These are phyloP conservation scores for Neopestalotiopsis clavispora DNA, from an alignment of 2,329 filamentous ascomycete species.

Conservation along the genomic window DNA sequence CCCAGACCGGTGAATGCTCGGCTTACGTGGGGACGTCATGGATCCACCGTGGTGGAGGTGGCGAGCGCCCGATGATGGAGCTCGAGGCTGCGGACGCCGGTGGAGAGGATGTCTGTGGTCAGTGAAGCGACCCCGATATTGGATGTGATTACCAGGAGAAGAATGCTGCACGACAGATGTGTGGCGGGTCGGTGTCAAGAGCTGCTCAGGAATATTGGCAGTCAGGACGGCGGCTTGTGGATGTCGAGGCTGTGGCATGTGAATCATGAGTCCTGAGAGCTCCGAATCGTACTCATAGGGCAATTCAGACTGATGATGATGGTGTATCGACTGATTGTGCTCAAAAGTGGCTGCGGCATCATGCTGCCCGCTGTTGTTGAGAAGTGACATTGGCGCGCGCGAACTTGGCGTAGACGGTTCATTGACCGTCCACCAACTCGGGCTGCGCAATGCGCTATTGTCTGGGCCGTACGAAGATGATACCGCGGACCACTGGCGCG, in stretches of 20 bases:
- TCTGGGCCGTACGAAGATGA: slow-evolving; percentile 25
- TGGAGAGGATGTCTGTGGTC: slow-evolving; percentile 47
- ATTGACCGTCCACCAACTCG: slow-evolving; percentile 32
- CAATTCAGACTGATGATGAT: slow-evolving; percentile 42
- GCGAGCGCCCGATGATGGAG: slow-evolving; percentile 59
- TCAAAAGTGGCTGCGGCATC: slow-evolving; percentile 39
- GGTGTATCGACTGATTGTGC: slow-evolving; percentile 46
- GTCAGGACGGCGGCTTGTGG: slow-evolving; percentile 43
- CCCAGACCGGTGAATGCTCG: slow-evolving; percentile 39
- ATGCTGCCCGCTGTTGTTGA: slow-evolving; percentile 3
- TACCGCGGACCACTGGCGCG: slow-evolving; percentile 22
- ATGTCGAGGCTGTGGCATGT: slow-evolving; percentile 54
- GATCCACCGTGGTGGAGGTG: slow-evolving; percentile 38
- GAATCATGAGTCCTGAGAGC: slow-evolving; percentile 55
- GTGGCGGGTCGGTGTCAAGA: slow-evolving; percentile 11
- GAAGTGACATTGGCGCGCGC: slow-evolving; percentile 5
- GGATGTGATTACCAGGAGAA: not conserved
- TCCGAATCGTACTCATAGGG: slow-evolving; percentile 44
- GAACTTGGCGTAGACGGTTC: slow-evolving; percentile 17
- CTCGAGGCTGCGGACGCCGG: slow-evolving; percentile 52
- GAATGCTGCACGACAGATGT: not conserved
- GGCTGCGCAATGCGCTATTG: slow-evolving; percentile 21
- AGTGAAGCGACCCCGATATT: slow-evolving; percentile 23
- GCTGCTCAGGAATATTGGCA: slow-evolving; percentile 30
- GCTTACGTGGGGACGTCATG: slow-evolving; percentile 48